A percentile compares a stretch with the other conserved stretches of the same genome.
phyloP scores from a whole-genome alignment of 148 eudicot species.

The Spergularia marina region DNA sequence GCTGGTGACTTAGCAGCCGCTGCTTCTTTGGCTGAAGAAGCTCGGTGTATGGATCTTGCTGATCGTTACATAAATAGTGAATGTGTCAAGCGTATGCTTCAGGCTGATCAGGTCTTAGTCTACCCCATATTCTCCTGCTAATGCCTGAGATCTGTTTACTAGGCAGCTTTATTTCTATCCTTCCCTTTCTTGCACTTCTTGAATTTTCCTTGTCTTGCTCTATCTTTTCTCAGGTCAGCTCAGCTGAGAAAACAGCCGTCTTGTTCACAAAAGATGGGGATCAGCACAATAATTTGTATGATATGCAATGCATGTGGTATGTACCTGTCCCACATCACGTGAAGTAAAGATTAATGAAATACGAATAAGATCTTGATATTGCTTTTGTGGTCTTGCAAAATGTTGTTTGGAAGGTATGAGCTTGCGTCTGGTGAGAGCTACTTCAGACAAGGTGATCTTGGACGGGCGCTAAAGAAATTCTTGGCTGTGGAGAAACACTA shows the following conservation, averaged over 20 bases:
- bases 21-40: conserved; percentile 99
- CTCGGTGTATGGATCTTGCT: conserved; percentile 99
- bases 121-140: not conserved
- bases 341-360: not conserved
- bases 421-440: conserved; percentile 98
- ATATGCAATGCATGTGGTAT: conserved; percentile 99
- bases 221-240: conserved; percentile 50
- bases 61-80: conserved; percentile 95
- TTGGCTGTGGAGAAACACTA: conserved; percentile 98
- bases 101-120: conserved; percentile 85
- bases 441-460: conserved; percentile 94
- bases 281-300: conserved; percentile 87
- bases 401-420: conserved; percentile 64
- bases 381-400: conserved; percentile 14
- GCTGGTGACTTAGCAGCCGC: conserved; percentile 91
- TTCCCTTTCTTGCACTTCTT: conserved; percentile 4
- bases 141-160: not conserved
- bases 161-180: not conserved
- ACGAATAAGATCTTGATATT: not conserved
- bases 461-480: conserved; percentile 85
- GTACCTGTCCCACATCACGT: conserved; percentile 21
- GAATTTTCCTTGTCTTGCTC: conserved; percentile 1
- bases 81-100: conserved; percentile 96
- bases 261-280: conserved; percentile 99
- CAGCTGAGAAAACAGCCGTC: conserved; percentile 93